These are phyloP conservation scores for Coffea eugenioides DNA, from an alignment of 257 asterid species.

Conservation along the genomic window DNA sequence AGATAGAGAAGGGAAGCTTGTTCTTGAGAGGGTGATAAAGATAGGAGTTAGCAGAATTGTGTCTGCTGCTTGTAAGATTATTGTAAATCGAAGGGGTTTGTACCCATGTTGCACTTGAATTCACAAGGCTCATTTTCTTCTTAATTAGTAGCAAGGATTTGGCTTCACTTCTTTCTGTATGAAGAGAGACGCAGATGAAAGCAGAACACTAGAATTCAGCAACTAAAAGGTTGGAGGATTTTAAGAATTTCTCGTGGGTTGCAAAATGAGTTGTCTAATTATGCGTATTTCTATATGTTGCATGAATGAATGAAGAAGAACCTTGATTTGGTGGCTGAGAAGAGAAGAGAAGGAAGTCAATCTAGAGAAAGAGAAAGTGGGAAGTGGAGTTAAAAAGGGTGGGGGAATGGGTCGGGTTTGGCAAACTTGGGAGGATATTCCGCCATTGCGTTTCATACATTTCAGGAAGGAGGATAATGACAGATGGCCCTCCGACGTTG, in stretches of 20 bases:
- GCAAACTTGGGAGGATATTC: too few species aligned
- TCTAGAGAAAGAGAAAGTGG: not conserved
- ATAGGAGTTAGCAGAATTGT: slow-evolving; percentile 19
- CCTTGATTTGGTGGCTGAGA: not conserved
- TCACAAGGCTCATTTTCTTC: slow-evolving; percentile 30
- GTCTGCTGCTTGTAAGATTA: slow-evolving; percentile 13
- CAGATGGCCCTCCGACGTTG: too few species aligned
- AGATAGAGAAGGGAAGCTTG: slow-evolving; percentile 19
- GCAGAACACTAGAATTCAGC: not conserved
- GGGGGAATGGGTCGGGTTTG: too few species aligned
- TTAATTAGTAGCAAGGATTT: not conserved
- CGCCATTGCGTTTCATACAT: too few species aligned
- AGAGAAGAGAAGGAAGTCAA: not conserved
- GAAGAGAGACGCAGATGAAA: not conserved
- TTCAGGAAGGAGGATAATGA: too few species aligned
- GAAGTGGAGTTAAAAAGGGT: too few species aligned
- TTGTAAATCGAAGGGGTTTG: slow-evolving; percentile 17
- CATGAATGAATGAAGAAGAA: not conserved
- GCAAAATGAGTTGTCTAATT: not conserved
- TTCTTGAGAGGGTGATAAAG: slow-evolving; percentile 24
- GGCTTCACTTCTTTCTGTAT: not conserved
- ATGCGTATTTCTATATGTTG: too few species aligned
- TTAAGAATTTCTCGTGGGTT: too few species aligned
- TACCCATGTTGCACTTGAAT: slow-evolving; percentile 29
- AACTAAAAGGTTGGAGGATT: not conserved